Evolutionary conservation across 1,139 yeast genomes (phyloP), one percentile per base, ranked within the genome.

Genomic region (Scheffersomyces cryptocercus): DNA sequence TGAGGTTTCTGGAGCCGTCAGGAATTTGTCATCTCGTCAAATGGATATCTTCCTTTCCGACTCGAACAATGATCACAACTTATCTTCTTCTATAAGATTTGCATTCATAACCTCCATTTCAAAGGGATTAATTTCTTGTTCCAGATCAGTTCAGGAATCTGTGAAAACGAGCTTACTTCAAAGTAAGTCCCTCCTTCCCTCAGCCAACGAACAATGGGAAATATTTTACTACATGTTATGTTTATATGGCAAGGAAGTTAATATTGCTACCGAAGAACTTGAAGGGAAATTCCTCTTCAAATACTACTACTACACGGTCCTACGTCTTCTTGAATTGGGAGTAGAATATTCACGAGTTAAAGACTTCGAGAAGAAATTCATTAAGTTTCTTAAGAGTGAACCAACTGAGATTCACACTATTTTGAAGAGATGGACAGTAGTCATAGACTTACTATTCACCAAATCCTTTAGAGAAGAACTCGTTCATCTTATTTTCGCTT

Each of bases 381-480:
- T 70, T n/a, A 42, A 55, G 3, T 64, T 56, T 38, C 46, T 67
- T 3, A 36, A 38, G 28, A 47, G 36, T 37, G 45, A 41, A 33
- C 4, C 45, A 0, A 38, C 43, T 0, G 46, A 68, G 12, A 41
- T 74, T 3, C 39, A 50, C 2, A 49, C 58, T 4, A 46, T 75
- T 0, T 68, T 82, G 42, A 51, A 56, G n/a, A 77, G 88, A 56
- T 85, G 88, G 88, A 54, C 73, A 28, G 73, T 83, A 0, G 44
- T 83, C 0, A 49, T 84, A 4, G 74, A 81, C 41, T 40, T 48
- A 3, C 52, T 59, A 40, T 69, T 76, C 52, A 39, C 61, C 2
- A 47, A 55, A 31, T 53, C 55, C 28, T 40, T 53, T 40, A 34
- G 55, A 44, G 15, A 36, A 6, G 20, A 30, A 5, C 35, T 61